Evolutionary conservation across 2,329 filamentous ascomycete genomes (phyloP).

Genomic region (Celoporthe dispersa): DNA sequence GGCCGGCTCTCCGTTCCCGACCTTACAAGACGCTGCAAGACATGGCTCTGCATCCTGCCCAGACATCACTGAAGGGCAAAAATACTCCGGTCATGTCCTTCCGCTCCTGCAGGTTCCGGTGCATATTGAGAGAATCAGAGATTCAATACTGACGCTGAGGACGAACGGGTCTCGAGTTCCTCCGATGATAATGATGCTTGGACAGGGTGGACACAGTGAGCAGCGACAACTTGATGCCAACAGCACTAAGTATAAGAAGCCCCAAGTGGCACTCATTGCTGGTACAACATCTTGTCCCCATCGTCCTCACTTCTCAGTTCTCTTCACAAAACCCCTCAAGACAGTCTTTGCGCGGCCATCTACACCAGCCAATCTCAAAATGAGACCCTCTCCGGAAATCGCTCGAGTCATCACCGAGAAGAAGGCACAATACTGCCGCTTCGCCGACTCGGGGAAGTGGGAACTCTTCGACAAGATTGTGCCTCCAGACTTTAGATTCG

Average conservation of each 20-base stretch:
- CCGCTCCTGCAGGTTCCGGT: background rate
- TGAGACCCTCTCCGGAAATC: slow-evolving; percentile 31
- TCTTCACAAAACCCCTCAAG: background rate
- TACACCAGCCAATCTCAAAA: background rate
- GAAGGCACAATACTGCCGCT: slow-evolving; percentile 36
- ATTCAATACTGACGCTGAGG: background rate
- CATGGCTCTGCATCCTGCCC: background rate
- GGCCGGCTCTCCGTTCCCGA: background rate
- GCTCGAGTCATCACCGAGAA: slow-evolving; percentile 35
- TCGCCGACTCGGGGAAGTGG: slow-evolving; percentile 36
- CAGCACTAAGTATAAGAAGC: background rate
- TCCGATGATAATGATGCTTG: background rate
- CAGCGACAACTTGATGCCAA: background rate
- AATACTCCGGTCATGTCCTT: background rate
- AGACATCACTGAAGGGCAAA: background rate
- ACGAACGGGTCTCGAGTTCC: background rate
- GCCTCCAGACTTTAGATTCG: slow-evolving; percentile 33
- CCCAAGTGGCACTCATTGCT: background rate
- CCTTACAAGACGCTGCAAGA: background rate
- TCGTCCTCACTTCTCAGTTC: background rate
- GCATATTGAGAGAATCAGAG: background rate
- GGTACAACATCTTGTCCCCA: background rate
- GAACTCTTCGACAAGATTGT: slow-evolving; percentile 34
- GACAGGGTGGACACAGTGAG: background rate
- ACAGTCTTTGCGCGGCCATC: background rate